These are phyloP conservation scores for Sarocladiaceae sp. DNA, from an alignment of 2,329 filamentous ascomycete genomes.

Conservation along the genomic window DNA sequence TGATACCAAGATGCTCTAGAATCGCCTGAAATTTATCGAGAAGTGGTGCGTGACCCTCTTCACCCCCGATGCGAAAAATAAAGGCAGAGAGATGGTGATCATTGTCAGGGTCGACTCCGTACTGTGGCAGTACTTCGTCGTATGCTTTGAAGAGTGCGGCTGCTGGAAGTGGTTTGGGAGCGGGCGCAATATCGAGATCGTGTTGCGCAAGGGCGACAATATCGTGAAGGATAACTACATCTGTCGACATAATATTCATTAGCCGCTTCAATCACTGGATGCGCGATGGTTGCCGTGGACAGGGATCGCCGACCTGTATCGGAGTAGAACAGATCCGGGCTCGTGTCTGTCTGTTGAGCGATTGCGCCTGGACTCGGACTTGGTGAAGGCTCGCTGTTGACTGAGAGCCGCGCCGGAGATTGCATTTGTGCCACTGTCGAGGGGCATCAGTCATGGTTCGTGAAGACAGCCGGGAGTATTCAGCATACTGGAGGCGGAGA, in stretches of 20 bases:
- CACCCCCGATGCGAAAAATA: conserved; percentile 72
- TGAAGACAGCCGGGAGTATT: not conserved
- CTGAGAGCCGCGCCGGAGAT: conserved; percentile 1
- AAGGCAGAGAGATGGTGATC: conserved; percentile 75
- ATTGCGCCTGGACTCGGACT: not conserved
- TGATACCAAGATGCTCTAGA: conserved; percentile 65
- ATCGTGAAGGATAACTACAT: conserved; percentile 73
- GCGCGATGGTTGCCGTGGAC: not conserved
- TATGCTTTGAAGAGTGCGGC: conserved; percentile 80
- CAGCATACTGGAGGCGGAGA: conserved; percentile 2
- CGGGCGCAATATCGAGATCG: conserved; percentile 51
- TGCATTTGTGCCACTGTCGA: conserved; percentile 8
- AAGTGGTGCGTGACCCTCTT: conserved; percentile 52
- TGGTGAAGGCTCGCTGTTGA: conserved; percentile 3
- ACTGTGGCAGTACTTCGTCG: conserved; percentile 66
- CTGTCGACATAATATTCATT: conserved; percentile 46
- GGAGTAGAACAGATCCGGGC: conserved; percentile 46
- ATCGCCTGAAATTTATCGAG: conserved; percentile 67
- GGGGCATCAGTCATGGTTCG: not conserved
- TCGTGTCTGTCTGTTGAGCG: not conserved
- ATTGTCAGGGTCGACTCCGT: conserved; percentile 67
- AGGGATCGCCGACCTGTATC: conserved; percentile 47
- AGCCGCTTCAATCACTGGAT: too few relatives aligned
- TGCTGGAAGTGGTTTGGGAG: conserved; percentile 63
- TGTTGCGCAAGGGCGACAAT: conserved; percentile 71